Evolutionary conservation across 2,329 filamentous ascomycete species (phyloP), one percentile per base, ranked within the genome.

Genomic region (Pseudogymnoascus sp.): DNA sequence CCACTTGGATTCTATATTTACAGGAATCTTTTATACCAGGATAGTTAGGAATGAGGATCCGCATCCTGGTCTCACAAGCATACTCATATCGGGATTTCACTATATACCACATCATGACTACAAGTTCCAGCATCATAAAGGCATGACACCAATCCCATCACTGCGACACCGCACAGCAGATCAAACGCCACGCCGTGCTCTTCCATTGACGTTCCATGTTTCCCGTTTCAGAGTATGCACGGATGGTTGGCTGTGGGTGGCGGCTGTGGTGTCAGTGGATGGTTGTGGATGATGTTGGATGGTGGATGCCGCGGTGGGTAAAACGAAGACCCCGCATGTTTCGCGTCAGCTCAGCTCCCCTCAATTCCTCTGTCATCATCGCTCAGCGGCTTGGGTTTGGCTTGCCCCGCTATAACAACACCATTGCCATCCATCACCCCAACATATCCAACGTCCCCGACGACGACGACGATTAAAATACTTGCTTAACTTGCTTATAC

Each of bases 361-460:
- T 48, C 42, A 48, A 48, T 48, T n/a, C 10, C 42, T 48, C 42
- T 48, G 42, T 48, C 42, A 48, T 48, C 42, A 48, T 48, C 42
- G 42, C 25, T 48, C 42, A 48, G 42, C 40, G 18, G 40, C n/a
- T 52, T 52, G 42, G 42, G 42, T 29, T 42, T 2, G 25, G 42
- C 25, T 21, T 52, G 42, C 42, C 42, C 42, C 42, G 42, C 42
- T 52, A 52, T 52, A 52, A 31, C 42, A 52, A 52, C 42, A 52
- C 25, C 15, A 9, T 25, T 6, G 6, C 9, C 42, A 52, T 52
- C 42, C 29, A 9, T 27, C 40, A 40, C 37, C 15, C 33, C 33
- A 18, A 7, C 37, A 39, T 18, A 39, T 15, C 4, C 35, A 5
- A 29, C 42, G 29, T 29, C 25, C 15, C 27, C 27, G 25, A 52